These are phyloP conservation scores for Myotisia sp. DNA, from an alignment of 2,329 filamentous ascomycete species.

Conservation along the genomic window DNA sequence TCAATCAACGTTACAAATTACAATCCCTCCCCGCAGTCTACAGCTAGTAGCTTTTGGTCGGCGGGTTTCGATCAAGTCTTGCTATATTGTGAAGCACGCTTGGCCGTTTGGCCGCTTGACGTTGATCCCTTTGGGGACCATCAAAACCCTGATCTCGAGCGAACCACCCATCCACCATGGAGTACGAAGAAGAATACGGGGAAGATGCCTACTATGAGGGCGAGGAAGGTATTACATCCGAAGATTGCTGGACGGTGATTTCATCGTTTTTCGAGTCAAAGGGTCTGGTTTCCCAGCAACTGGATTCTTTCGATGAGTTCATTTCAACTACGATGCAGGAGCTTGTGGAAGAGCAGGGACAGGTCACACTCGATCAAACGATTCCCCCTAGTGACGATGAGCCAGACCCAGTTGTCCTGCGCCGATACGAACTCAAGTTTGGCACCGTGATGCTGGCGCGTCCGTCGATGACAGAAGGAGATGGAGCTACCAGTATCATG, in stretches of 20 bases:
- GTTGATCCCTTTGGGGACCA: conserved; percentile 7
- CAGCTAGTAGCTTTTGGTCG: neutral
- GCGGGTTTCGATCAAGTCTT: neutral
- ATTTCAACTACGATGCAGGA: conserved; percentile 88
- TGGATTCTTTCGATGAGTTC: conserved; percentile 97
- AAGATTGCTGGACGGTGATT: conserved; percentile 98
- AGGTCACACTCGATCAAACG: conserved; percentile 85
- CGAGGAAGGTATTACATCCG: conserved; percentile 69
- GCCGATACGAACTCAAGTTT: conserved; percentile 90
- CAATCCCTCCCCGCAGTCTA: neutral
- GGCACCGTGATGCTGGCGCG: conserved; percentile 77
- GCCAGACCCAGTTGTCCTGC: conserved; percentile 61
- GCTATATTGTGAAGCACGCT: too few relatives aligned
- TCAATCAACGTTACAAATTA: too few relatives aligned
- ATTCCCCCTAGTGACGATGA: conserved; percentile 63
- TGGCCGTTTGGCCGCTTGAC: conserved; percentile 1
- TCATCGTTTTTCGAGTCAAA: conserved; percentile 93
- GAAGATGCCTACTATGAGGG: conserved; percentile 54
- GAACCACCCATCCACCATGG: conserved; percentile 27
- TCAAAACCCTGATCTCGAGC: conserved; percentile 4
- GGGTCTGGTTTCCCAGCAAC: conserved; percentile 89
- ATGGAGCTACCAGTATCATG: conserved; percentile 72
- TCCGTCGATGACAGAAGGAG: conserved; percentile 83
- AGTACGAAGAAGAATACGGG: conserved; percentile 51
- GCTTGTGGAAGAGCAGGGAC: conserved; percentile 80